phyloP scores from a whole-genome alignment of 257 asterid genomes.

The Sherardia arvensis region DNA sequence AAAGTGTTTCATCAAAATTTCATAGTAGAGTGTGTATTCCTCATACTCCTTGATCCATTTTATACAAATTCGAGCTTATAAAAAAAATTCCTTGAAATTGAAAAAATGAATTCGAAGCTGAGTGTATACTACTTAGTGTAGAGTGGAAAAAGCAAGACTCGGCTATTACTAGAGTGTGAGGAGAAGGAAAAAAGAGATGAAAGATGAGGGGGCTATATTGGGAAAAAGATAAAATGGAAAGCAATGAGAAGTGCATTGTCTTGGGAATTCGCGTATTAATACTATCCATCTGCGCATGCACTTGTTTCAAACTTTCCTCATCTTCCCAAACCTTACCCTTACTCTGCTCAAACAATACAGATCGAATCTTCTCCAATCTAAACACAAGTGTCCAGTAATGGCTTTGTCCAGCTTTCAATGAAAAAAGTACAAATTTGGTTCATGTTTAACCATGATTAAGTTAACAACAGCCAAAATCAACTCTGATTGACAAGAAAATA shows the following conservation, averaged over 20 bases:
- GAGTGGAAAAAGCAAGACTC: background rate
- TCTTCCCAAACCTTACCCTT: background rate
- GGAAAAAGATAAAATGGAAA: background rate
- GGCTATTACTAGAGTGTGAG: background rate
- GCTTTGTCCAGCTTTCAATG: no score
- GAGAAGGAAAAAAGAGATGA: background rate
- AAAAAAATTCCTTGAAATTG: no score
- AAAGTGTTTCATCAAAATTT: no score
- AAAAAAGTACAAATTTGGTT: background rate
- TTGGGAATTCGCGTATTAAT: constrained; percentile 7
- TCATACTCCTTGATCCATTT: no score
- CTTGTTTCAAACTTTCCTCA: background rate
- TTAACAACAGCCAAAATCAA: no score
- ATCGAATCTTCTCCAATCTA: background rate
- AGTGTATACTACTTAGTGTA: no score
- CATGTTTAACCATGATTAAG: no score
- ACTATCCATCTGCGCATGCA: background rate
- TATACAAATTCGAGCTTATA: no score
- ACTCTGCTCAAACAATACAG: background rate
- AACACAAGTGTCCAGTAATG: background rate
- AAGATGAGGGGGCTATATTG: background rate
- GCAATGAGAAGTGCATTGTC: background rate
- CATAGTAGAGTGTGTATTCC: no score
- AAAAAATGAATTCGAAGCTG: no score
- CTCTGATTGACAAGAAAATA: no score